Evolutionary conservation across 2,329 filamentous ascomycete species (phyloP), one percentile per base, ranked within the genome.

Genomic region (Pestalotiopsis sp.): DNA sequence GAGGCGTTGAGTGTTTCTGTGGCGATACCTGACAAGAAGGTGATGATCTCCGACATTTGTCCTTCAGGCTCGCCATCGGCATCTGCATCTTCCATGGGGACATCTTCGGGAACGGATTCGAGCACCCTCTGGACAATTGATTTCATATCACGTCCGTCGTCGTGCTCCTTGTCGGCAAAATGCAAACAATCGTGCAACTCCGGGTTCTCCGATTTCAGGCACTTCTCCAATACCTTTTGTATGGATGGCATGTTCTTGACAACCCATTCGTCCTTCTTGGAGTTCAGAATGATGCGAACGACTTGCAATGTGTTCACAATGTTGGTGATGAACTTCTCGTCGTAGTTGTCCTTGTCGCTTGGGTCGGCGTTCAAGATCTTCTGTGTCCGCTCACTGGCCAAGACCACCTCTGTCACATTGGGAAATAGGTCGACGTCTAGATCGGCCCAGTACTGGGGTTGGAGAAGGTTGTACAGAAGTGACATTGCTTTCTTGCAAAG

Each of bases 251-350:
- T 87, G 72, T 94, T 93, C 75, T 90, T 90, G 66, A 94, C 82
- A 49, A 98, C 91, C 96, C 96, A 99, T 3, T 97, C 93, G 75
- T 97, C 91, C 0, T 93, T 85, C 80, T 97, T 97, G 71, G 92
- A 91, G 74, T 96, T 94, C 69, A 98, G 85, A 62, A 99, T 90
- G 69, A 98, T 92, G 62, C 95, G 93, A 70, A 99, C 86, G 56
- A 98, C 93, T 78, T 98, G 95, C 14, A 99, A 86, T 1, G 95
- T 94, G 78, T 99, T 99, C 81, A 99, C 90, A 80, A 97, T 95
- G 71, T 92, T 91, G 0, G 93, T 97, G 57, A 92, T 87, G 75
- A 95, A 94, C 79, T 94, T 94, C 56, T 95, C 92, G 71, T 95
- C 91, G n/a, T 87, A 88, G 75, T 93, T 93, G 65, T 94, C 92